Base-by-base conservation (phyloP, 2,329 filamentous ascomycete genomes). In the Didymella keratinophila region DNA sequence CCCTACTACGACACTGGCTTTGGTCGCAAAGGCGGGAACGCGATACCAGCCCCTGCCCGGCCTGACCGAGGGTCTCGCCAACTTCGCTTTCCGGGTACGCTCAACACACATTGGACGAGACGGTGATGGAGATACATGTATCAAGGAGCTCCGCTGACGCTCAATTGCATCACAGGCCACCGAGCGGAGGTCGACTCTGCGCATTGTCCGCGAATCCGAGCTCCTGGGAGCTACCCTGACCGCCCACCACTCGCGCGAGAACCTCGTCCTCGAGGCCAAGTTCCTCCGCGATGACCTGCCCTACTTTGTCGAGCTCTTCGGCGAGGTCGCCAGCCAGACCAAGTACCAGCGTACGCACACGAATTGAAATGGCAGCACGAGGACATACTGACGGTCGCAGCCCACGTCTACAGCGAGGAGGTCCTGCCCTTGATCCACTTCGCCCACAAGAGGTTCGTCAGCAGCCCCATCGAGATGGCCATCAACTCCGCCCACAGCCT, bases 281-380 rank as follows among this genome's bases (percentile, higher is more conserved):
- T 99, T 99, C 86, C 87, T 99, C 68, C 89, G 92, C 77, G 89
- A 95, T 78, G 93, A 99, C 78, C 88, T 99, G 68, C 95, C 95
- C 69, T 99, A 98, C 87, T 99, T 97, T 79, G 87, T 93, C 74
- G 95, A 99, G 84, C 86, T 99, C 67, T 86, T 99, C 70, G 92
- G 90, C 75, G 96, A 99, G 84, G 91, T 97, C 72, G 85, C 95
- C 73, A 88, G 89, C 62, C 83, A 91, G 80, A 96, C 94, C 70
- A 95, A 92, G 82, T 99, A 92, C 79, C 87, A 88, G 62, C 78
- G 86, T 89, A 77, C 44, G 71, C 25, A 23, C n/a, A 16, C 27
- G 16, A 2, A 12, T 2, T 44, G 23, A 32, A 4, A 4, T 4
- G 23, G 7, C 16, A 39, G 36, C 36, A 39, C 5, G n/a, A 21